Evolutionary conservation across 139 green algal species (phyloP), one percentile per base, ranked within the genome.

Genomic region (Yamagishiella unicocca): DNA sequence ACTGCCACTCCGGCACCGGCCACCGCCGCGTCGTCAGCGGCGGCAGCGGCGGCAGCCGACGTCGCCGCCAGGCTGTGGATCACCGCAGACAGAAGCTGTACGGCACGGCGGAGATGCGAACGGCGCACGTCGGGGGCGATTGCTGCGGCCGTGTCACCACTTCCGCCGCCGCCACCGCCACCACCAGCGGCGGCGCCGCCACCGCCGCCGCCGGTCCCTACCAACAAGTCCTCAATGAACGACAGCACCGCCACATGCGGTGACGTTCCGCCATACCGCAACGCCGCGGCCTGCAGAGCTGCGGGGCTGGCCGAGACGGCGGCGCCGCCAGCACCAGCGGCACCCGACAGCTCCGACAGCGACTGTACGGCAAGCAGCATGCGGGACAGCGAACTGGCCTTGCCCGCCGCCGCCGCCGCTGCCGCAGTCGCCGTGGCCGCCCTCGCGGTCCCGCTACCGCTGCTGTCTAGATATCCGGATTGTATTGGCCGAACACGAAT

Each of bases 71-170:
- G n/a, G 38, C 77, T 74, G 55, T 61, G 53, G 29, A 84, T 27
- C 4, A 84, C 38, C 37, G 77, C 77, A 55, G 77, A 55, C 54
- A 84, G 38, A 38, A 84, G 55, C 77, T 73, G 55, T 38, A 84
- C 77, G n/a, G 53, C 58, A 9, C 62, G 55, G 22, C 77, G 55
- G 8, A 84, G 6, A 27, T 84, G 40, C 37, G 77, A 37, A 10
- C 27, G 38, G 3, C 55, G 77, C 2, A 84, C 77, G 38, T 84
- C 77, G 9, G 38, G 55, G 17, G 77, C 55, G 5, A 45, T 29
- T 43, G 37, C 37, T 2, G 76, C 76, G 38, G 76, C 33, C 33
- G 54, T 31, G n/a, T 10, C 46, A 19, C 73, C 46, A 27, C n/a
- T 29, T 14, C 54, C 76, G 22, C 54, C 24, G 35, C 35, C 21